Evolutionary conservation across 306 rosid species (phyloP), one percentile per base, ranked within the genome.

Genomic region (Begonia peltatifolia): DNA sequence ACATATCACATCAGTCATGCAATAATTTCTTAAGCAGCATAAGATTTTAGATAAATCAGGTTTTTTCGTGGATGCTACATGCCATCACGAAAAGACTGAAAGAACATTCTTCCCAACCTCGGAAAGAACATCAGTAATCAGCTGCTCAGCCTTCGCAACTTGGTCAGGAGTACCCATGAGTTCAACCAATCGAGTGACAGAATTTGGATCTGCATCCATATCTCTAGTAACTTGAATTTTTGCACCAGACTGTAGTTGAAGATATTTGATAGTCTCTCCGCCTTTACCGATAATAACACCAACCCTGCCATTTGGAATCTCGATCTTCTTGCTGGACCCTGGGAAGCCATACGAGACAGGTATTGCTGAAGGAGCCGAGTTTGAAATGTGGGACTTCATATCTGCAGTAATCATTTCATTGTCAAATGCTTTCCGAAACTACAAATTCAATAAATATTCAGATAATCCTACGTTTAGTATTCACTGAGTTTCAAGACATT

Each of bases 231-330:
- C 87, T 50, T 92, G 99, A 59, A 92, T 92, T 76, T 86, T 86
- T 3, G 99, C 99, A 2, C 96, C 99, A 53, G 99, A 92, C 59
- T 86, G 96, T 57, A 73, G 55, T 64, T 92, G 99, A 43, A 92
- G 96, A 72, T 81, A 83, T 78, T 92, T 92, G 54, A 92, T 92
- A 23, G 99, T 92, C 67, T 92, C 99, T 16, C 99, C 99, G 5
- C 81, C 85, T 71, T 92, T 92, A 35, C 99, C 99, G 66, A 92
- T 87, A 55, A 92, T 87, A 6, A 92, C 96, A 55, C 99, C 99
- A 11, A 92, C 96, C 67, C 96, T 83, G 9, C 94, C 99, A 62
- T 86, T 92, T 1, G 99, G 99, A 53, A 87, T 68, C 0, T 84
- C 96, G 9, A 92, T 92, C 68, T 83, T 87, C 65, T 83, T 81